Conservation (phyloP, 352 stramenopile genomes). For the Phytophthora idaei region DNA sequence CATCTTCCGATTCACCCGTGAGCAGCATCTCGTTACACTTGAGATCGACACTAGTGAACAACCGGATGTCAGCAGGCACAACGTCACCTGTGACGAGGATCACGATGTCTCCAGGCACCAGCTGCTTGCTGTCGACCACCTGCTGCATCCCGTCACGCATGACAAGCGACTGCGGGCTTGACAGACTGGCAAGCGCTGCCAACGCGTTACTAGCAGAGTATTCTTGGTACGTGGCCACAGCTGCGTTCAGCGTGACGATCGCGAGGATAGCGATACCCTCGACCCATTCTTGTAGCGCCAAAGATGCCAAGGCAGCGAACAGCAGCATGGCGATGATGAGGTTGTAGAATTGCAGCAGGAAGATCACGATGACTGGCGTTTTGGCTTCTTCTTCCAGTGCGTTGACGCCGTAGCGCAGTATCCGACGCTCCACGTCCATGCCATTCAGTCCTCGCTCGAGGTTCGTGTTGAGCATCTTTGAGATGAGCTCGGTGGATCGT, state of each 20-base stretch:
- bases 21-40: conserved; percentile 95
- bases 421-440: conserved; percentile 46
- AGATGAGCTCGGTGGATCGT: conserved; percentile 48
- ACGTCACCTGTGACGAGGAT: conserved; percentile 92
- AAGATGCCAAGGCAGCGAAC: conserved; percentile 56
- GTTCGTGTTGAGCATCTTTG: conserved; percentile 60
- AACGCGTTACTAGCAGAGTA: conserved; percentile 67
- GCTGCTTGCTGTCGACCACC: conserved; percentile 65
- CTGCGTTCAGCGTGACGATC: conserved; percentile 69
- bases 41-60: conserved; percentile 86
- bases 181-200: conserved; percentile 62
- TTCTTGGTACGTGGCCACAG: conserved; percentile 69
- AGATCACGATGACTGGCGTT: conserved; percentile 65
- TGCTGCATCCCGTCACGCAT: conserved; percentile 67
- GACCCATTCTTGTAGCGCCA: conserved; percentile 66
- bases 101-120: conserved; percentile 88
- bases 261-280: conserved; percentile 75
- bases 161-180: conserved; percentile 67
- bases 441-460: conserved; percentile 50
- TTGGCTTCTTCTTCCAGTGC: conserved; percentile 65
- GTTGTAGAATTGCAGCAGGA: conserved; percentile 84
- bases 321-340: conserved; percentile 76
- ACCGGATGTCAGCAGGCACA: conserved; percentile 90
- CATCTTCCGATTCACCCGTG: conserved; percentile 92
- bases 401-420: conserved; percentile 60